These are phyloP conservation scores for Hanseniaspora mollemarum DNA, from an alignment of 805 yeast species.

Conservation along the genomic window DNA sequence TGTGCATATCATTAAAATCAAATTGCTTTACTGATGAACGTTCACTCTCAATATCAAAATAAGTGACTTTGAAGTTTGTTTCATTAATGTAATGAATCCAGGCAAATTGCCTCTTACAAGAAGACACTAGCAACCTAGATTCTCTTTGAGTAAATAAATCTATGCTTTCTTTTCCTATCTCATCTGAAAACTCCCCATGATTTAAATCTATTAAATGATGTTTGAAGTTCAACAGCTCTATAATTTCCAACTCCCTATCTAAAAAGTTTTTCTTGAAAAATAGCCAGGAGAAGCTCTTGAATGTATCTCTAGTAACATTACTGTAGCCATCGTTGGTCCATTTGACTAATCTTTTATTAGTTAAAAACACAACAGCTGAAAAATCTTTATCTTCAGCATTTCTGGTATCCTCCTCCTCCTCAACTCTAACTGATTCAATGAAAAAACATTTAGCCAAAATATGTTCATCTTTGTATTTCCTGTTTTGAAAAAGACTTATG, in stretches of 20 bases:
- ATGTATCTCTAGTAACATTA: slow-evolving; percentile 1
- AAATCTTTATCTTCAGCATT: slow-evolving; percentile 2
- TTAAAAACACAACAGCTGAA: slow-evolving; percentile 4
- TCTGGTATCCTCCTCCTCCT: background rate
- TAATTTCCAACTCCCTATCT: slow-evolving; percentile 5
- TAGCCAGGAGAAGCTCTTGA: slow-evolving; percentile 5
- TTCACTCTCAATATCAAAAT: slow-evolving; percentile 1
- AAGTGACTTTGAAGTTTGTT: background rate
- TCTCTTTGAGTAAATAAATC: background rate
- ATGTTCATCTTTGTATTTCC: background rate
- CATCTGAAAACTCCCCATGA: background rate
- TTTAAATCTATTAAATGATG: background rate
- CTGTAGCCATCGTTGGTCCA: slow-evolving; percentile 9
- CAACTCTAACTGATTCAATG: background rate
- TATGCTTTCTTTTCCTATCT: background rate
- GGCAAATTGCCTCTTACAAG: background rate
- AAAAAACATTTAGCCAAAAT: slow-evolving; percentile 3
- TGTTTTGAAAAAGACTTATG: background rate
- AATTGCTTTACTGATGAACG: background rate
- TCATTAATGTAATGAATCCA: background rate
- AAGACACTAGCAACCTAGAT: background rate
- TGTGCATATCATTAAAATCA: background rate
- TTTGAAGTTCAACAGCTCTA: slow-evolving; percentile 1
- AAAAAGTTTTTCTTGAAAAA: slow-evolving; percentile 7
- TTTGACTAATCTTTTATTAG: slow-evolving; percentile 12